Evolutionary conservation across 2,329 filamentous ascomycete species (phyloP).

Genomic region (Aspergillus felis): DNA sequence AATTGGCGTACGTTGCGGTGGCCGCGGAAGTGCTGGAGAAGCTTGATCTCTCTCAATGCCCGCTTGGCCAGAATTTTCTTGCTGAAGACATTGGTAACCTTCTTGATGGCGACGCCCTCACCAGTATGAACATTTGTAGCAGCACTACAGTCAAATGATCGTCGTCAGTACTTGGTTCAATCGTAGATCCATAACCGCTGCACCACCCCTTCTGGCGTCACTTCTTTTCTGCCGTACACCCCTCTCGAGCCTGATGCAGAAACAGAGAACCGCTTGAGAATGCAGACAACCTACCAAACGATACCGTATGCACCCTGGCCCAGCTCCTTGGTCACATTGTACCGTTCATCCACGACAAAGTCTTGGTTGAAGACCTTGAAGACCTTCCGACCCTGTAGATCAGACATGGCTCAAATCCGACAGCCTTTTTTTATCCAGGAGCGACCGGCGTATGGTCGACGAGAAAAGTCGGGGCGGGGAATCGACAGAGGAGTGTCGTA

Average conservation of each 20-base stretch:
- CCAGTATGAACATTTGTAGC: slow-evolving; percentile 86
- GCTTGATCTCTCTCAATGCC: slow-evolving; percentile 95
- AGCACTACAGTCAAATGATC: slow-evolving; percentile 55
- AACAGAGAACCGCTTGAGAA: background rate
- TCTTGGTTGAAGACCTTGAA: slow-evolving; percentile 99
- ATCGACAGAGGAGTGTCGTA: background rate
- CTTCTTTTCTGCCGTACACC: background rate
- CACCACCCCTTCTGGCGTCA: background rate
- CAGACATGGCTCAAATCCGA: slow-evolving; percentile 46
- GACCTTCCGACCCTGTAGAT: slow-evolving; percentile 72
- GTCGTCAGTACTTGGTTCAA: slow-evolving; percentile 12
- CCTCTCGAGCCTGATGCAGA: background rate
- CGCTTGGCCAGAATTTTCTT: slow-evolving; percentile 99
- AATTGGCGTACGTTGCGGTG: slow-evolving; percentile 68
- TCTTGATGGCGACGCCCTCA: slow-evolving; percentile 97
- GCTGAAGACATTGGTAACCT: slow-evolving; percentile 99
- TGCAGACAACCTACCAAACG: slow-evolving; percentile 69
- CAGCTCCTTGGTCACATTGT: slow-evolving; percentile 97
- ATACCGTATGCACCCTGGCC: slow-evolving; percentile 98
- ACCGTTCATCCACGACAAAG: slow-evolving; percentile 96
- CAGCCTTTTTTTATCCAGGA: background rate
- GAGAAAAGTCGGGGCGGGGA: slow-evolving; percentile 1
- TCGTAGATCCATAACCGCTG: background rate
- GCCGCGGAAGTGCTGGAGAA: slow-evolving; percentile 93
- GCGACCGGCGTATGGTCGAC: slow-evolving; percentile 6